Base-by-base conservation (phyloP, 1,139 yeast genomes). In the Taphrina confusa region DNA sequence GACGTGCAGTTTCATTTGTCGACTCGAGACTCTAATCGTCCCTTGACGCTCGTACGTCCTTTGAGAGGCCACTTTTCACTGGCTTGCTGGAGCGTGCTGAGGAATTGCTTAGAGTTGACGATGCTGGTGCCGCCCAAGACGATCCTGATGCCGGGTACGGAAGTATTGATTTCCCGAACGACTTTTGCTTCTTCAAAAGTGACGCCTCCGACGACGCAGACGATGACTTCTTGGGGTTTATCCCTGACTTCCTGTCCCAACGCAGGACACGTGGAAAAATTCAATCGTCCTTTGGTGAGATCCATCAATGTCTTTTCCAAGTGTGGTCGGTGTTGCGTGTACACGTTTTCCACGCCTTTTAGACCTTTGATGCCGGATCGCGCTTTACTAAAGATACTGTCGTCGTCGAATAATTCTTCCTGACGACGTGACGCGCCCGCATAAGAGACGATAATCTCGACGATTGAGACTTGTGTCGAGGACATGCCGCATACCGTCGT, bases 101-200 rank as follows among this genome's bases (percentile, higher is more conserved):
- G 71, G 75, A 85, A 89, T 45, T 75, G 73, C 8, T 71, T 67
- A 27, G 94, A 31, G 82, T 82, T 87, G 59, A 85, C 72, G 2
- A 89, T 75, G 22, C 76, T 73, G 25, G 95, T 89, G 27, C 96
- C 90, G 11, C 98, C 98, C 25, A 91, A 75, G 1, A 89, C 78
- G 14, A 78, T 78, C 67, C 79, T 78, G 66, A 80, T 81, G 1
- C 80, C 80, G 50, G 77, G 78, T 25, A 61, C 54, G 28, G 44
- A 39, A 3, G 57, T 33, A 68, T 85, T 84, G 65, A 90, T 77
- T 65, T 89, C 89, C 61, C 87, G 82, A 3, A 90, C 83, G 47
- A 90, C 74, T 61, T 96, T 79, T 0, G 95, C 87, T 71, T 92
- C 99, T 71, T 91, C 97, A 69, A 83, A 90, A 0, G 97, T 92